phyloP scores from a whole-genome alignment of 371 early-diverging fungal species.

The Zopfochytrium polystomum region DNA sequence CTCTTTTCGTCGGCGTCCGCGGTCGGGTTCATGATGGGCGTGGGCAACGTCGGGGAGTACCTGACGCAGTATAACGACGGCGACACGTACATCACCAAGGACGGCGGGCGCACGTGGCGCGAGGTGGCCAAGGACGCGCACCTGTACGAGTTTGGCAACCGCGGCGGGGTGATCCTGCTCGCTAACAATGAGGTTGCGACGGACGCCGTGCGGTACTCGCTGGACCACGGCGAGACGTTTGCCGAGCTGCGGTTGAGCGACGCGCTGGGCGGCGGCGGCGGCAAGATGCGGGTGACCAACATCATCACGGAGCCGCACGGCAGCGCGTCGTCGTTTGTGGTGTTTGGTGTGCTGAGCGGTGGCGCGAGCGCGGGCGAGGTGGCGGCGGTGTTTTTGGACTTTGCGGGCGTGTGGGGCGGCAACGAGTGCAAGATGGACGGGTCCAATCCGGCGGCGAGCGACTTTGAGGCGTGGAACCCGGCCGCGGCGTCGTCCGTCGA shows the following conservation, averaged over 20 bases:
- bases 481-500: conserved; percentile 14
- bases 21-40: conserved; percentile 48
- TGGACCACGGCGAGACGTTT: conserved; percentile 36
- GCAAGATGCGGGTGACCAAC: conserved; percentile 35
- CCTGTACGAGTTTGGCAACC: conserved; percentile 50
- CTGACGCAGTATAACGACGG: conserved; percentile 39
- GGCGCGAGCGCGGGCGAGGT: conserved; percentile 14
- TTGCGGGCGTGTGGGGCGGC: conserved; percentile 33
- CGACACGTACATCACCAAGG: conserved; percentile 43
- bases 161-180: conserved; percentile 49
- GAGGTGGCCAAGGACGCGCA: conserved; percentile 47
- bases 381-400: conserved; percentile 40
- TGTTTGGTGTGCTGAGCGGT: conserved; percentile 36
- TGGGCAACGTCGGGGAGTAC: conserved; percentile 49
- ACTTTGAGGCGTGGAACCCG: conserved; percentile 49
- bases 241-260: conserved; percentile 6
- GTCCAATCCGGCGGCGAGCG: conserved; percentile 26
- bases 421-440: conserved; percentile 32
- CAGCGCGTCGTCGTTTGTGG: conserved; percentile 38
- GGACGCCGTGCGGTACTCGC: conserved; percentile 36
- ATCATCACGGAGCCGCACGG: conserved; percentile 48
- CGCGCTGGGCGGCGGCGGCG: conserved; percentile 30
- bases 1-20: conserved; percentile 42
- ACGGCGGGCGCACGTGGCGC: conserved; percentile 51
- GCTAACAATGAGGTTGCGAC: conserved; percentile 44